Evolutionary conservation across 345 rosid genomes (phyloP).

Genomic region (Aegle marmelos): DNA sequence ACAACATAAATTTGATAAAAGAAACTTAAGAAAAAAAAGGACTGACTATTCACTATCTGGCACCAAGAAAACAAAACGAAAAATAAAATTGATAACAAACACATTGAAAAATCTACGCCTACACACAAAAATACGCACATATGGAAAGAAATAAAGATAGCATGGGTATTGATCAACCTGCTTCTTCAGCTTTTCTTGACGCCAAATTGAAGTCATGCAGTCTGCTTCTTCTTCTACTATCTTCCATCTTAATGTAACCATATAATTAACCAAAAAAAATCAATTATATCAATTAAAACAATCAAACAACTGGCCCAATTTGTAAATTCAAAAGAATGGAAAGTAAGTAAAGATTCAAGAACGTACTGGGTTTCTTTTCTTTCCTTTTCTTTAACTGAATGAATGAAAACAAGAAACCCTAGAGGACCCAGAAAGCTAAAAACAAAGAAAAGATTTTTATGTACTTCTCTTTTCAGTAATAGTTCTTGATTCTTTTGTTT

Average conservation of each 20-base stretch:
- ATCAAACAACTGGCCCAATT: background rate
- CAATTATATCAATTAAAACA: background rate
- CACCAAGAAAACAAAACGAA: background rate
- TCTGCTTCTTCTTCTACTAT: conserved; percentile 35
- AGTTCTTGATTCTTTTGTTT: too few species aligned
- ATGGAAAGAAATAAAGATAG: background rate
- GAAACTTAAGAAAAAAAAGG: background rate
- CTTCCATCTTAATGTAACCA: conserved; percentile 42
- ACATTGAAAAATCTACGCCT: background rate
- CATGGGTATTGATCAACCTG: conserved; percentile 39
- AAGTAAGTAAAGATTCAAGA: conserved; percentile 4
- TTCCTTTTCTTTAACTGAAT: background rate
- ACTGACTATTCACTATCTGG: background rate
- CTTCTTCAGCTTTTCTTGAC: conserved; percentile 93
- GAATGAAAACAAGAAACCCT: background rate
- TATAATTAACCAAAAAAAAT: background rate
- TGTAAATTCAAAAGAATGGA: background rate
- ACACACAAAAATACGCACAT: background rate
- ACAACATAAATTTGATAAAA: background rate
- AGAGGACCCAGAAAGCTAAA: background rate
- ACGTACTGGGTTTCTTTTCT: conserved; percentile 2
- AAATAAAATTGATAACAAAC: background rate
- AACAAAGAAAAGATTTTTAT: background rate
- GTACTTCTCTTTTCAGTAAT: background rate
- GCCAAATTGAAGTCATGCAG: conserved; percentile 62